Conservation (phyloP, 495 filamentous ascomycete species). For the Penicillium cosmopolitanum region DNA sequence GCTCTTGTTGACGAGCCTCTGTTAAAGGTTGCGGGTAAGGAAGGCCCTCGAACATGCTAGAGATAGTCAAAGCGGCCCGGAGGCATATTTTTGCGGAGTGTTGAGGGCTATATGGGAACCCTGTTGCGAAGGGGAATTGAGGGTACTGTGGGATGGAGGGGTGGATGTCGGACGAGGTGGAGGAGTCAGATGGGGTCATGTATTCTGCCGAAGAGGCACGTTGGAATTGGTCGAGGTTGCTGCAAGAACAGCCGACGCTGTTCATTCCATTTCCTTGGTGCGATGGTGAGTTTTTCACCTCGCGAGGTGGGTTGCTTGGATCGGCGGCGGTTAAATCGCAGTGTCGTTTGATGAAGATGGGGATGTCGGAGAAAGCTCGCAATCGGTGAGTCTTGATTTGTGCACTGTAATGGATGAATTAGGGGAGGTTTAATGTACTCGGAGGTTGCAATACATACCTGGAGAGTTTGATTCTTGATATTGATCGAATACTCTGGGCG, state of each 20-base stretch:
- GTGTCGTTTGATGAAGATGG: slow-evolving; percentile 61
- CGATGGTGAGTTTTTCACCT: slow-evolving; percentile 26
- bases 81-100: slow-evolving; percentile 60
- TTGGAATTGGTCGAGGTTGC: slow-evolving; percentile 37
- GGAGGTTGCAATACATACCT: slow-evolving; percentile 40
- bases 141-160: slow-evolving; percentile 28
- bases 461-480: slow-evolving; percentile 61
- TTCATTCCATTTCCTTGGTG: slow-evolving; percentile 34
- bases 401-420: slow-evolving; percentile 42
- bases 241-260: slow-evolving; percentile 40
- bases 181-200: slow-evolving; percentile 42
- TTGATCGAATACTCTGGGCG: slow-evolving; percentile 54
- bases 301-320: slow-evolving; percentile 28
- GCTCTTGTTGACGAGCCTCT: slow-evolving; percentile 29
- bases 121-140: slow-evolving; percentile 37
- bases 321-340: slow-evolving; percentile 55
- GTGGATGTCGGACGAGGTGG: slow-evolving; percentile 40
- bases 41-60: slow-evolving; percentile 53
- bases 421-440: not conserved
- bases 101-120: slow-evolving; percentile 55
- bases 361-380: slow-evolving; percentile 62
- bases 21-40: slow-evolving; percentile 51
- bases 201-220: slow-evolving; percentile 41
- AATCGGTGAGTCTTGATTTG: slow-evolving; percentile 65
- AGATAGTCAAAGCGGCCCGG: slow-evolving; percentile 53